Conservation (phyloP, 106 monocot species). For the Hemerocallis citrina region DNA sequence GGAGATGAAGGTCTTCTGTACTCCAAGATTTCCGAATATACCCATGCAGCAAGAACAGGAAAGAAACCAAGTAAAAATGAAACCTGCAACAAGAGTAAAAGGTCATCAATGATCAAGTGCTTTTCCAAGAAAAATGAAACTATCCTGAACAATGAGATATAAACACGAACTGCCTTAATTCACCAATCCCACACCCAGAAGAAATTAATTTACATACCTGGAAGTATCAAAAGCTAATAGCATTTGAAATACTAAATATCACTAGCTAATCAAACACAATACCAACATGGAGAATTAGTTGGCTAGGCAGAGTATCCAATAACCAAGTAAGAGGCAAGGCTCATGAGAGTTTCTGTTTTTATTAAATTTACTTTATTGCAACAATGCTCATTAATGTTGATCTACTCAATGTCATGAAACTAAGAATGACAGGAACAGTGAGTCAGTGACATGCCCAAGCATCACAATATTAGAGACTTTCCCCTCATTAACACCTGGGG, state of each 20-base stretch:
- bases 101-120: not conserved
- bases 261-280: not conserved
- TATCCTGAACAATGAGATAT: no score
- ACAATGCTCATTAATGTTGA: no score
- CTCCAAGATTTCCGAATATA: no score
- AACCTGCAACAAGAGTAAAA: constrained; percentile 1
- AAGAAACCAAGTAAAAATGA: no score
- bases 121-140: not conserved
- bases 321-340: not conserved
- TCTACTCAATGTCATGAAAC: not conserved
- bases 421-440: not conserved
- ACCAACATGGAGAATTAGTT: not conserved
- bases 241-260: not conserved
- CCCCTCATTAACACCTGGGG: no score
- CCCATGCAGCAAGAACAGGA: no score
- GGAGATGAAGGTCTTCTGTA: no score
- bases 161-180: not conserved
- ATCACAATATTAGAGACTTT: no score
- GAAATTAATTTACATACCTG: not conserved
- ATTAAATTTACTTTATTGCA: no score
- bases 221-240: not conserved
- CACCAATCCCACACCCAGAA: not conserved
- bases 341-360: no score
- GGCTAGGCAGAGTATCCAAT: not conserved
- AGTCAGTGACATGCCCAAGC: no score